Percentiles rank a stretch among this genome's conserved stretches.
Conservation (phyloP, 768 basidiomycete species). For the Lactarius sanguifluus region DNA sequence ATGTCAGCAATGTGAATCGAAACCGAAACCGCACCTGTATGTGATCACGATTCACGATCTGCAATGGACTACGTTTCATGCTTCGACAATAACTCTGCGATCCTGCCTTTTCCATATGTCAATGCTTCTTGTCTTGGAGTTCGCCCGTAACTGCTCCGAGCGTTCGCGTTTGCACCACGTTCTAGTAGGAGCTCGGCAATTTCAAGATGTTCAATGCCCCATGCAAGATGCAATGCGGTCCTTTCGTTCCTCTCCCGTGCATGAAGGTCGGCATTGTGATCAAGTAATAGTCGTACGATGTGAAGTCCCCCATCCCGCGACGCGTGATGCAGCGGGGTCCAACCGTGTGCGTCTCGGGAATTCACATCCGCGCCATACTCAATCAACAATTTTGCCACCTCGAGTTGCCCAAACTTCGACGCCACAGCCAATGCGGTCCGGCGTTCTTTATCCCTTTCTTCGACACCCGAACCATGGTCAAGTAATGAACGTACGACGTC, state of each 20-base stretch:
- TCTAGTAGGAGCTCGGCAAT: neutral
- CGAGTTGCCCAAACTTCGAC: neutral
- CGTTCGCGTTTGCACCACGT: neutral
- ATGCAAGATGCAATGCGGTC: constrained; percentile 7
- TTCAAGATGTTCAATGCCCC: neutral
- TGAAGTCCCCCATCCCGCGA: neutral
- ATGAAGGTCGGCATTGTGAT: neutral
- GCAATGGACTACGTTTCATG: too few relatives aligned
- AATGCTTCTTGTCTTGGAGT: constrained; percentile 2
- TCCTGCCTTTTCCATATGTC: neutral
- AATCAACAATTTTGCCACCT: neutral
- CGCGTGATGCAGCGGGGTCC: neutral
- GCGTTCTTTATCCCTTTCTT: neutral
- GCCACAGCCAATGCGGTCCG: neutral
- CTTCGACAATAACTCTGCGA: too few relatives aligned
- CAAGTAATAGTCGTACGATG: neutral
- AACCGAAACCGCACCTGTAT: too few relatives aligned
- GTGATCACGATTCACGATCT: too few relatives aligned
- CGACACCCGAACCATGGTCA: neutral
- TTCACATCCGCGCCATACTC: neutral
- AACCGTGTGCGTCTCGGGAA: neutral
- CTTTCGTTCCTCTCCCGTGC: neutral
- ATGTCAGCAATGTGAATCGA: too few relatives aligned
- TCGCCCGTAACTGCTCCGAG: neutral
- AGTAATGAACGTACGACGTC: neutral